Base-by-base conservation (phyloP, 306 rosid species). In the Coriaria nepalensis region DNA sequence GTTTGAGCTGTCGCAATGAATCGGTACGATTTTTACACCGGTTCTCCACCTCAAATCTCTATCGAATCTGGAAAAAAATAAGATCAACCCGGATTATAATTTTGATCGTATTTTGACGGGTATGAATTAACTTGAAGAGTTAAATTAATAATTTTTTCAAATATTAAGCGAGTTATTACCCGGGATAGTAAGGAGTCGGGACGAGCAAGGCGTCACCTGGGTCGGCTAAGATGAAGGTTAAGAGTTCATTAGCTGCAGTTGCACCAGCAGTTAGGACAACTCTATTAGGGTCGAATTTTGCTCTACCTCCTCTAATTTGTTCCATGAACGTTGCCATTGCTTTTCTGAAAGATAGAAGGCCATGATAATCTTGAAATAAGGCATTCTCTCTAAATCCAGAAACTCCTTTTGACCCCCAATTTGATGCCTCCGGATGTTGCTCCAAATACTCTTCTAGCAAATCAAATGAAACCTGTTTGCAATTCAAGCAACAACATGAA, bases 301-400 rank as follows among this genome's bases (percentile, higher is more conserved):
- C 94, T 63, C 73, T 73, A 2, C 80, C 76, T 9, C 79, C 94
- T 75, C 94, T 79, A 6, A 90, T 70, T 63, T 85, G 54, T 37
- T 73, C 83, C 95, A 90, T 90, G 67, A 90, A 90, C 63, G 83
- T 63, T 8, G 92, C 94, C 98, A 85, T 90, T 73, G 98, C 98
- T 14, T 45, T 49, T 63, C 98, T 70, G 50, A 90, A 90, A 6
- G 80, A 68, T 8, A 56, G 48, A 9, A 90, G 85, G 2, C 98
- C 98, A 38, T 90, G 98, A 53, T 90, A 90, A 52, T 90, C 98
- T 73, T 90, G 98, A 62, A 84, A 90, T 59, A 90, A 59, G 5
- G 98, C 98, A 54, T 81, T 82, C 33, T 90, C 98, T 71, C 87
- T 73, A 37, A 90, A 90, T 6, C 83, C 66, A 14, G 73, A 32